Percentiles rank a stretch among this genome's conserved stretches.
These are phyloP conservation scores for Panus rudis DNA, from an alignment of 768 basidiomycete genomes.

Conservation along the genomic window DNA sequence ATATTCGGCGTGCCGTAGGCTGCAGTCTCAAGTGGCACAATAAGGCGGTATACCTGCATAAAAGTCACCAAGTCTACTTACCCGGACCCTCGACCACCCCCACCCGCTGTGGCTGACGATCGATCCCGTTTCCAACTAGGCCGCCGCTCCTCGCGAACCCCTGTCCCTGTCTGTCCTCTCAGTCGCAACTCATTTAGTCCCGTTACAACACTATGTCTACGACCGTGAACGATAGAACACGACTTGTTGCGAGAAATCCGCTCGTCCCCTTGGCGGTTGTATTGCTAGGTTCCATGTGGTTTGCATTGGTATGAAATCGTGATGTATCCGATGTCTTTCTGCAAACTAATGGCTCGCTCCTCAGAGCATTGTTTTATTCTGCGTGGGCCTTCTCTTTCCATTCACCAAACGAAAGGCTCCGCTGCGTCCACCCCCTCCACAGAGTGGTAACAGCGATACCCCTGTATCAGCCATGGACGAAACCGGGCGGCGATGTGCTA, in stretches of 20 bases:
- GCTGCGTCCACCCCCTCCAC: background rate
- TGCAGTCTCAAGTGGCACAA: too few species aligned
- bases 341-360: background rate
- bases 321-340: background rate
- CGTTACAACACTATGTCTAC: constrained; percentile 3
- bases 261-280: constrained; percentile 3
- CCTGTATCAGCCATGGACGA: background rate
- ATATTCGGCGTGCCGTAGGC: too few species aligned
- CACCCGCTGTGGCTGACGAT: too few species aligned
- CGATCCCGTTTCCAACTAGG: too few species aligned
- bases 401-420: constrained; percentile 2
- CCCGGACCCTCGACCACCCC: too few species aligned
- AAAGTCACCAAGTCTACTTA: too few species aligned
- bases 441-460: background rate
- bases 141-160: too few species aligned
- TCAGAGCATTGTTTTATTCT: constrained; percentile 6
- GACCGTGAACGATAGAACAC: constrained; percentile 5
- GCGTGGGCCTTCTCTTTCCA: constrained; percentile 1
- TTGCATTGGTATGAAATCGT: constrained; percentile 4
- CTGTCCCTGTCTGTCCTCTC: too few species aligned
- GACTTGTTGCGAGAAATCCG: constrained; percentile 4
- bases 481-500: background rate
- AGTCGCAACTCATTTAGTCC: too few species aligned
- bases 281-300: constrained; percentile 6
- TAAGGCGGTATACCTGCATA: too few species aligned